Evolutionary conservation across 1,284 basidiomycete species (phyloP).

Genomic region (Ustilago bromivora): DNA sequence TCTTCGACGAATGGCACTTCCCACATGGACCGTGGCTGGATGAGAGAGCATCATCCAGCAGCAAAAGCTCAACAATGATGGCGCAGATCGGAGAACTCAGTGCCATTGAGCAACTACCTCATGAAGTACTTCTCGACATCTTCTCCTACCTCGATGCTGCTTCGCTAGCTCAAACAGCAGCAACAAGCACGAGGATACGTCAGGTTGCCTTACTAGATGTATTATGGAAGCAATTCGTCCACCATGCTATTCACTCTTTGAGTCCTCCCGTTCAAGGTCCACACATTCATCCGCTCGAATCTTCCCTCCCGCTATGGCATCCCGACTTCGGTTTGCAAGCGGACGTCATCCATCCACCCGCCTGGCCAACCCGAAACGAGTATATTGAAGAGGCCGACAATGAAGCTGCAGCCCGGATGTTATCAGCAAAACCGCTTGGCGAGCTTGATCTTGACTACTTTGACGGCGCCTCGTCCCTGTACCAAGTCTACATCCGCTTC

Average conservation of each 20-base stretch:
- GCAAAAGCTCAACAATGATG: background rate
- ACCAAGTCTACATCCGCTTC: constrained; percentile 43
- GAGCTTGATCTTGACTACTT: constrained; percentile 20
- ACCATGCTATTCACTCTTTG: constrained; percentile 17
- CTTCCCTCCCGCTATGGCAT: constrained; percentile 38
- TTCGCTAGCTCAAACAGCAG: constrained; percentile 17
- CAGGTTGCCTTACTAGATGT: constrained; percentile 30
- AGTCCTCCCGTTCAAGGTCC: constrained; percentile 30
- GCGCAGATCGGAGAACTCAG: constrained; percentile 1
- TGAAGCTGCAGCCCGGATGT: background rate
- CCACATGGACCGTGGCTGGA: constrained; percentile 16
- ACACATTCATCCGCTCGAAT: constrained; percentile 32
- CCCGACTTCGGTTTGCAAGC: constrained; percentile 42
- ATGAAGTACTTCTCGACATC: constrained; percentile 45
- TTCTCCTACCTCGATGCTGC: constrained; percentile 28
- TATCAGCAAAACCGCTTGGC: background rate
- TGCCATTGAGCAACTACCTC: constrained; percentile 29
- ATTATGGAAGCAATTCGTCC: constrained; percentile 41
- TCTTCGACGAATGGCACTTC: constrained; percentile 1
- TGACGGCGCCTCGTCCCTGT: constrained; percentile 26
- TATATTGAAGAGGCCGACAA: constrained; percentile 2
- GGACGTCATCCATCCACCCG: constrained; percentile 27
- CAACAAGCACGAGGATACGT: constrained; percentile 29
- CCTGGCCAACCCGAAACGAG: constrained; percentile 28
- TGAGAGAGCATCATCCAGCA: background rate